A percentile compares a stretch with the other conserved stretches of the same genome.
Evolutionary conservation across 2,329 filamentous ascomycete genomes (phyloP).

Genomic region (Seiridium cupressi): DNA sequence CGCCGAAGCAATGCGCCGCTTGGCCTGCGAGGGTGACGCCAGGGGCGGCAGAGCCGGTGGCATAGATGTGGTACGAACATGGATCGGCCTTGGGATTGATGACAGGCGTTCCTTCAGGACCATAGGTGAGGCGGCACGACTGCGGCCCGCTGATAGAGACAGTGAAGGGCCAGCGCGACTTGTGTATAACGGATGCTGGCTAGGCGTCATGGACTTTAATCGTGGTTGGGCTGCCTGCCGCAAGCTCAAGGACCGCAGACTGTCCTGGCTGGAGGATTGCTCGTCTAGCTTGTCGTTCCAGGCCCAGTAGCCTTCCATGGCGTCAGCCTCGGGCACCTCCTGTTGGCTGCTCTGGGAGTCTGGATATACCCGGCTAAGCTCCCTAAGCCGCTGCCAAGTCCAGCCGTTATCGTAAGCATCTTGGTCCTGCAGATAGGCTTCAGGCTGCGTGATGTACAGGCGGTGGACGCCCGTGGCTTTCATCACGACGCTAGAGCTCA

Average conservation of each 20-base stretch:
- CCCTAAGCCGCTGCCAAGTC: constrained; percentile 69
- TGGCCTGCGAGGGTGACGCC: constrained; percentile 37
- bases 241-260: constrained; percentile 38
- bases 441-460: constrained; percentile 73
- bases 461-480: constrained; percentile 61
- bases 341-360: constrained; percentile 41
- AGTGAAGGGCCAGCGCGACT: constrained; percentile 29
- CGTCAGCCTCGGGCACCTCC: constrained; percentile 59
- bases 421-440: constrained; percentile 69
- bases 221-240: constrained; percentile 38
- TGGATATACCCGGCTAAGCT: constrained; percentile 56
- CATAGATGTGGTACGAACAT: constrained; percentile 52
- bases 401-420: constrained; percentile 54
- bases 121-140: constrained; percentile 36
- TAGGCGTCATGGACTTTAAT: constrained; percentile 37
- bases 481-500: constrained; percentile 72
- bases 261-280: constrained; percentile 38
- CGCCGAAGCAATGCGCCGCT: constrained; percentile 46
- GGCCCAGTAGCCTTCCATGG: constrained; percentile 64
- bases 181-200: constrained; percentile 33
- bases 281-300: constrained; percentile 66
- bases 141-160: constrained; percentile 32
- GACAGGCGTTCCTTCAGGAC: constrained; percentile 35
- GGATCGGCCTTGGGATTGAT: constrained; percentile 39
- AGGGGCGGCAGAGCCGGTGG: constrained; percentile 38